Evolutionary conservation across 176 grass and related monocot species (phyloP), one percentile per base, ranked within the genome.

Genomic region (Paspalum notatum): DNA sequence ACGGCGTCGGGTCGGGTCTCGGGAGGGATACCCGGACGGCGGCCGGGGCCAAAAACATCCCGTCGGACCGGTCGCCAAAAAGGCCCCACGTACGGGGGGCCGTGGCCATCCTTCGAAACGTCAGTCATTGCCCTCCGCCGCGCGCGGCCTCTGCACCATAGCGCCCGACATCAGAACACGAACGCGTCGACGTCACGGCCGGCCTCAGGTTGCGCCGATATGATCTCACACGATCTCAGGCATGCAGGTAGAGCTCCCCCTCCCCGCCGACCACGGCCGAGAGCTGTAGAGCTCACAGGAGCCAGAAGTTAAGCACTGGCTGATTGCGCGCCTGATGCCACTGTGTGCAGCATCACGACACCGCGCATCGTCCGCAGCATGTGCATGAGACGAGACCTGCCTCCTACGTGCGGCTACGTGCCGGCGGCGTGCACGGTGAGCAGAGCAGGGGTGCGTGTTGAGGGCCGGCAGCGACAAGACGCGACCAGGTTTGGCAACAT

Each of bases 381-480:
- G 27, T n/a, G 63, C 82, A 45, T n/a, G 32, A 17, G 57, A 27
- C 45, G 83, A 61, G 57, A 6, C 43, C 60, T 48, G 52, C 2
- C 20, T 46, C 2, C 32, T 41, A 37, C 12, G 18, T 32, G 27
- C 22, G 38, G 7, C 48, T 66, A 53, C 77, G 77, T 51, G 74
- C 42, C 26, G 41, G 58, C 74, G 49, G 38, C 12, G 12, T 12
- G 37, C 57, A 57, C 22, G 22, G 64, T 39, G 38, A 17, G 43
- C 20, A 5, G 49, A 4, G 52, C 20, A 16, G 57, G n/a, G 56
- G 66, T 57, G 40, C 1, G 5, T 12, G 5, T 21, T 12, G 15
- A 26, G 18, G 50, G 49, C 37, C 59, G 49, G 61, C 65, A 58
- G 54, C 38, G 87, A 89, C 72, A 14, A 11, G 83, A 89, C 78